Evolutionary conservation across 2,329 filamentous ascomycete genomes (phyloP).

Genomic region (Claviceps fusiformis): DNA sequence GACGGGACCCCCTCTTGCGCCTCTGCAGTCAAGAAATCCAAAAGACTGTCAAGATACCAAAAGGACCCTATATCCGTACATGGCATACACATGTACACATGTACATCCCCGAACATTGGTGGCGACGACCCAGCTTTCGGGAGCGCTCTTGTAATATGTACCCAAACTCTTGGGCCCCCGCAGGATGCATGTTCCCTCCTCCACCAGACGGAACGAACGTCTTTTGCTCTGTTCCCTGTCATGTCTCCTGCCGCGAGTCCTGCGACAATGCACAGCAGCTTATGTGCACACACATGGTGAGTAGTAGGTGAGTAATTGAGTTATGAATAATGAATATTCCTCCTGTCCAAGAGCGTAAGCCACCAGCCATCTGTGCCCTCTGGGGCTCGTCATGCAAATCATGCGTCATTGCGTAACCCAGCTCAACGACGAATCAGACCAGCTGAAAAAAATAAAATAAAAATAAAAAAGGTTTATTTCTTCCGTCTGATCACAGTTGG

Average conservation of each 20-base stretch:
- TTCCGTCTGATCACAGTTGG: too few relatives aligned
- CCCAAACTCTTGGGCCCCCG: background rate
- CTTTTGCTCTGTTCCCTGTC: background rate
- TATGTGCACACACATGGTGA: too few relatives aligned
- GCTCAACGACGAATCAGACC: background rate
- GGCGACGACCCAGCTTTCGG: conserved; percentile 1
- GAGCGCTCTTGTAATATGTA: background rate
- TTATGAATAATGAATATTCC: background rate
- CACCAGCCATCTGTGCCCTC: background rate
- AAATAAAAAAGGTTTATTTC: too few relatives aligned
- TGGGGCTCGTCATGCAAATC: background rate
- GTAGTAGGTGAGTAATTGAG: background rate
- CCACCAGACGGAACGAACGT: background rate
- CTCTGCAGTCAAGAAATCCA: background rate
- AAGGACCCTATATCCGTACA: background rate
- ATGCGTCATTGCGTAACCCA: background rate
- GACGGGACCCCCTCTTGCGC: background rate
- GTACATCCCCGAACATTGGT: background rate
- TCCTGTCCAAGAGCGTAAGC: background rate
- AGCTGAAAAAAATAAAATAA: background rate
- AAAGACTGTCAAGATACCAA: background rate
- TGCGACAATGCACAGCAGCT: too few relatives aligned
- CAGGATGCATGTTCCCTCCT: background rate
- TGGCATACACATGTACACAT: background rate
- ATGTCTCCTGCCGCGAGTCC: too few relatives aligned